A percentile compares a stretch with the other conserved stretches of the same genome.
phyloP scores from a whole-genome alignment of 257 asterid genomes.

The Solanum raphanifolium region DNA sequence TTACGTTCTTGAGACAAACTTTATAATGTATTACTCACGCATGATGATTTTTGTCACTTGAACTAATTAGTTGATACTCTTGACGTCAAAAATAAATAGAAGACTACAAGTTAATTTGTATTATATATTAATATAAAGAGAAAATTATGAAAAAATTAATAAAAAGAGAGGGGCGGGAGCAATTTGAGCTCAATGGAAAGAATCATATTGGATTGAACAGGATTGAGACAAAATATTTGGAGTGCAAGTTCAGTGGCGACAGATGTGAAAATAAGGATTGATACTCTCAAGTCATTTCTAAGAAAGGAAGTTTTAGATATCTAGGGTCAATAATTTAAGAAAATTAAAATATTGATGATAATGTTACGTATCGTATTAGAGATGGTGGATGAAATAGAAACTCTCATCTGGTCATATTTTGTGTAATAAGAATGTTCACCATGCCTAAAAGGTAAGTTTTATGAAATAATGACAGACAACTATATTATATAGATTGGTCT shows the following conservation, averaged over 20 bases:
- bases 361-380: background rate
- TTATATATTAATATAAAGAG: background rate
- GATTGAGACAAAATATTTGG: background rate
- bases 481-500: background rate
- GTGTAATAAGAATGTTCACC: background rate
- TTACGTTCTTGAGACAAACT: background rate
- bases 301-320: background rate
- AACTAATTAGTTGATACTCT: background rate
- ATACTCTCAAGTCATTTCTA: background rate
- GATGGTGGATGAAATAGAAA: background rate
- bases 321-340: background rate
- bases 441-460: background rate
- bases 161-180: background rate
- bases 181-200: background rate
- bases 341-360: background rate
- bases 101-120: background rate
- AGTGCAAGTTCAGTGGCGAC: background rate
- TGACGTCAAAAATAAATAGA: background rate
- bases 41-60: background rate
- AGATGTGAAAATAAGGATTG: background rate
- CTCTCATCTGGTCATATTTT: background rate
- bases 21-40: background rate
- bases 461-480: background rate
- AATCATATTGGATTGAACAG: background rate
- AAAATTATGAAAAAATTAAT: background rate